Conservation (phyloP, 192 early-diverging fungal species). For the Podila clonocystis region DNA sequence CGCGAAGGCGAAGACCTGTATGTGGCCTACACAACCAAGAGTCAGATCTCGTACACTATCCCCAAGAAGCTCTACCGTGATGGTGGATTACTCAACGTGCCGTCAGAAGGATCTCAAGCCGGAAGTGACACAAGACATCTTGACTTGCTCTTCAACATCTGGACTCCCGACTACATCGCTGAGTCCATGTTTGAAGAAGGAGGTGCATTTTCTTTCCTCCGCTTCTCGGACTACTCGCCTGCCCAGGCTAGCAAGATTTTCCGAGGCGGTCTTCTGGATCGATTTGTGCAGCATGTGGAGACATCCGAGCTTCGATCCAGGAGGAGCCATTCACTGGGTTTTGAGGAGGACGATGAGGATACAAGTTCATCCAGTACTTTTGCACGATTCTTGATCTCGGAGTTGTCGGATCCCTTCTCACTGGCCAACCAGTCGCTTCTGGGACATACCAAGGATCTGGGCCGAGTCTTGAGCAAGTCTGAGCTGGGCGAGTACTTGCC, state of each 20-base stretch:
- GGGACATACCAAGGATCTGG: conserved; percentile 25
- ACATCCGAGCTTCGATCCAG: conserved; percentile 30
- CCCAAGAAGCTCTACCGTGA: conserved; percentile 77
- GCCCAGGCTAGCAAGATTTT: conserved; percentile 56
- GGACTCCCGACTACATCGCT: conserved; percentile 63
- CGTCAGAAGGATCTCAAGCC: conserved; percentile 51
- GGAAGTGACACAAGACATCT: conserved; percentile 57
- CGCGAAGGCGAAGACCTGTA: conserved; percentile 68
- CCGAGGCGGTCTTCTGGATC: conserved; percentile 41
- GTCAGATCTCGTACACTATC: conserved; percentile 68
- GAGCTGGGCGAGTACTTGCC: conserved; percentile 30
- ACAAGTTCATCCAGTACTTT: conserved; percentile 44
- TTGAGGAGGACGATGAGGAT: conserved; percentile 2
- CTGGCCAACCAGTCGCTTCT: conserved; percentile 19
- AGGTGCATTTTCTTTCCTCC: conserved; percentile 65
- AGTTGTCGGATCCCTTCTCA: conserved; percentile 27
- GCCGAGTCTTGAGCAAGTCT: conserved; percentile 27
- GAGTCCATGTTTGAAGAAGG: conserved; percentile 54
- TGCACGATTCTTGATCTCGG: conserved; percentile 55
- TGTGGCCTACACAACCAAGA: conserved; percentile 70
- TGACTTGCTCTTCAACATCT: conserved; percentile 65
- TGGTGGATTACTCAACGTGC: conserved; percentile 61
- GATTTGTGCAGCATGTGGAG: conserved; percentile 56
- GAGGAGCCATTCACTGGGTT: conserved; percentile 38
- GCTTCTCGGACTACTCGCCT: conserved; percentile 61